A percentile compares a stretch with the other conserved stretches of the same genome.
These are phyloP conservation scores for Aspergillus persii DNA, from an alignment of 2,329 filamentous ascomycete species.

Conservation along the genomic window DNA sequence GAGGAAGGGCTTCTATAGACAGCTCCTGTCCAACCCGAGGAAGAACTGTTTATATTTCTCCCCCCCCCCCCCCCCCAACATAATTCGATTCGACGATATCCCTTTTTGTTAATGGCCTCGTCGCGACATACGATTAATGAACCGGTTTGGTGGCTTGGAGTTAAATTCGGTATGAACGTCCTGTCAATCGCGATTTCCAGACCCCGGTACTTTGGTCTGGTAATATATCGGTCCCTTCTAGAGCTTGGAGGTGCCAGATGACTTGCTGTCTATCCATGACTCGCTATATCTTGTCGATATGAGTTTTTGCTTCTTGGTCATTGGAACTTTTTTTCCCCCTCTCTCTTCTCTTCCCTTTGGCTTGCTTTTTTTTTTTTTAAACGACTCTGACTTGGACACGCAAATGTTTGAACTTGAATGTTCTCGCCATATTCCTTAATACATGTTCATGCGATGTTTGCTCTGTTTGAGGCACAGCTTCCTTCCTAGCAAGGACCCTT, in stretches of 20 bases:
- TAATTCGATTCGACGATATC: slow-evolving; percentile 27
- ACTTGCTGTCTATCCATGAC: slow-evolving; percentile 8
- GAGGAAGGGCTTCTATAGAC: slow-evolving; percentile 41
- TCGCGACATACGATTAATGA: slow-evolving; percentile 30
- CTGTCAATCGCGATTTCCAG: slow-evolving; percentile 14
- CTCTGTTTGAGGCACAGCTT: neutral
- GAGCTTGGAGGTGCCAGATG: slow-evolving; percentile 11
- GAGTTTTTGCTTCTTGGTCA: slow-evolving; percentile 13
- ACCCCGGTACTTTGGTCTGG: slow-evolving; percentile 14
- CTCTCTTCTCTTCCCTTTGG: neutral
- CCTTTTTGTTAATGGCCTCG: slow-evolving; percentile 24
- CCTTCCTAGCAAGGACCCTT: too few species aligned
- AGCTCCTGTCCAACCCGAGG: neutral
- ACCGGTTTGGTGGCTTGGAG: slow-evolving; percentile 30
- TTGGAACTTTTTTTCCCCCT: neutral
- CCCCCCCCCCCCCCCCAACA: slow-evolving; percentile 15
- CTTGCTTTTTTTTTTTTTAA: neutral
- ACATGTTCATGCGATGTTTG: neutral
- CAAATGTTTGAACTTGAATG: neutral
- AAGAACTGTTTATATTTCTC: slow-evolving; percentile 9
- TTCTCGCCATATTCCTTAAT: neutral
- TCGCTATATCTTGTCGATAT: slow-evolving; percentile 12
- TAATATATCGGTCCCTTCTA: slow-evolving; percentile 11
- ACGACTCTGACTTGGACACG: neutral
- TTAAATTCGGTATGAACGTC: slow-evolving; percentile 23